These are phyloP conservation scores for Aspergillus niger DNA, from an alignment of 2,329 filamentous ascomycete species.

Conservation along the genomic window DNA sequence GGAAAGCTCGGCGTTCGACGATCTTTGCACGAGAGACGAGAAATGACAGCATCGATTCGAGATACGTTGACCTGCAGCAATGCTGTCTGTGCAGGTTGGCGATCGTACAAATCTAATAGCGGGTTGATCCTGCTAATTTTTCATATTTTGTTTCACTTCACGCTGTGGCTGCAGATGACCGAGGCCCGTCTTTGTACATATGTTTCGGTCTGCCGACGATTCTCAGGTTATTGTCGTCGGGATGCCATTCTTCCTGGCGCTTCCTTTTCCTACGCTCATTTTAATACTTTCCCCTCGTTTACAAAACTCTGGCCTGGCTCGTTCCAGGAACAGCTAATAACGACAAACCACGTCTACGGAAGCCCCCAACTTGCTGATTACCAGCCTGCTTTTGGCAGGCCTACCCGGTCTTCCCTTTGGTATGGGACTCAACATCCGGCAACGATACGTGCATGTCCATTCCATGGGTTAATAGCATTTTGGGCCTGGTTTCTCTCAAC, in stretches of 20 bases:
- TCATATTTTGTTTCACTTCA: conserved; percentile 13
- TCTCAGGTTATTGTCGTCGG: conserved; percentile 14
- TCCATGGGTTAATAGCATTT: no score
- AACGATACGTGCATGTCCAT: no score
- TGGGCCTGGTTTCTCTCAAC: no score
- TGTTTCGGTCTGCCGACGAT: conserved; percentile 13
- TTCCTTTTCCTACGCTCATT: conserved; percentile 11
- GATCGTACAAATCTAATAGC: conserved; percentile 25
- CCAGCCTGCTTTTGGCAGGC: not conserved
- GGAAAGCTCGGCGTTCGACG: conserved; percentile 29
- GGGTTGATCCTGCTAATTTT: conserved; percentile 24
- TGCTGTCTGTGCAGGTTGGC: conserved; percentile 17
- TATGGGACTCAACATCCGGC: not conserved
- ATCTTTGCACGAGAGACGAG: conserved; percentile 36
- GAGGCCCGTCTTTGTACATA: conserved; percentile 25
- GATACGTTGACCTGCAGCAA: conserved; percentile 18
- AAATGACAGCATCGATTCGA: conserved; percentile 32
- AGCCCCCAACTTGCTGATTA: not conserved
- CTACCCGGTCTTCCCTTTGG: not conserved
- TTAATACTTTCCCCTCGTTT: conserved; percentile 8
- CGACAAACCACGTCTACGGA: not conserved
- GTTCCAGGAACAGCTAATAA: conserved; percentile 2
- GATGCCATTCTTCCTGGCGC: conserved; percentile 3
- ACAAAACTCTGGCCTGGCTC: not conserved
- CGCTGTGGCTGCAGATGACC: conserved; percentile 7